Base-by-base conservation (phyloP, 2,329 filamentous ascomycete species). In the Apiospora marii region DNA sequence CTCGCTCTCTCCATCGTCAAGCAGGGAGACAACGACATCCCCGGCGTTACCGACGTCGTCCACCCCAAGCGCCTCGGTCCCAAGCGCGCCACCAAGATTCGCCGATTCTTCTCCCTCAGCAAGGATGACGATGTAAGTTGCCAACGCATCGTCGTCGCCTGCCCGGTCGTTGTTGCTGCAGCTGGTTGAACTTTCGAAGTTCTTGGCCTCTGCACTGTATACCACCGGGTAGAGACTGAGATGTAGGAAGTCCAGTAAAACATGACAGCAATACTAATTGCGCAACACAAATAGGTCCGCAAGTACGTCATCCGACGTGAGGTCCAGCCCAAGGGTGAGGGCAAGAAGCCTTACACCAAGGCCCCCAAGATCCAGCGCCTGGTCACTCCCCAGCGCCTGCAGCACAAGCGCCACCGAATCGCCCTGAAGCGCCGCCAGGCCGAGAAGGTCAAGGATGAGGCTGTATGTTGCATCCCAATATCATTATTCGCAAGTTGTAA, bases 221-320 rank as follows among this genome's bases (percentile, higher is more conserved):
- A 84, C 86, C 84, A 86, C 82, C 78, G 81, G 76, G 79, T 77
- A 80, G 80, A 81, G 80, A 79, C 79, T 81, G 80, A 81, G 80
- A 78, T 77, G 75, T 76, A 73, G 75, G 70, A 72, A 69, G 70
- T 69, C 70, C 70, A 48, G 51, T 74, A 71, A 49, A 37, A 37
- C 24, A 44, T 14, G n/a, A 53, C 67, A 64, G 71, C 70, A 64
- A 67, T 27, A 53, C 48, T 72, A 43, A 72, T 70, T 67, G 53
- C 7, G 44, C 58, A 67, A 67, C 58, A 64, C 34, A 34, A 51
- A 53, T 89, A 96, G 93, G 93, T 96, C 88, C 96, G 96, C 91
- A 98, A 98, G 91, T 99, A 98, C 90, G 96, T 99, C 87, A 98
- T 99, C 84, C 96, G 96, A 86, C 96, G 96, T 86, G 96, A 98